phyloP scores from a whole-genome alignment of 805 yeast species.

The Huiozyma naganishii region DNA sequence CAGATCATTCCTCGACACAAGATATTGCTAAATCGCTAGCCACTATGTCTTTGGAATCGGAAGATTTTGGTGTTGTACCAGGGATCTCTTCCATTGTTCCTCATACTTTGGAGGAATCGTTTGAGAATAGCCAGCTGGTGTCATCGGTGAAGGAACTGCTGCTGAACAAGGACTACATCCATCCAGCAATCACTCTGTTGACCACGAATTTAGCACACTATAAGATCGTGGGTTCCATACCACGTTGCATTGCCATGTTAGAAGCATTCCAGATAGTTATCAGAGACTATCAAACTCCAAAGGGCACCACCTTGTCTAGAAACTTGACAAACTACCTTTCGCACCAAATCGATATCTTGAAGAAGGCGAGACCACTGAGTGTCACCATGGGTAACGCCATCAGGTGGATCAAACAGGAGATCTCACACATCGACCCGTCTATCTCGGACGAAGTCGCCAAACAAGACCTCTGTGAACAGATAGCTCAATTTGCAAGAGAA shows the following conservation, averaged over 20 bases:
- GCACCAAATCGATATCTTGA: conserved; percentile 86
- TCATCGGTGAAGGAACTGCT: conserved; percentile 26
- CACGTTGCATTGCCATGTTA: conserved; percentile 77
- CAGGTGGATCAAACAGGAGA: conserved; percentile 93
- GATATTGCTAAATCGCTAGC: conserved; percentile 22
- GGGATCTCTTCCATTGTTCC: conserved; percentile 33
- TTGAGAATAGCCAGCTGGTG: conserved; percentile 19
- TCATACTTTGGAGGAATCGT: conserved; percentile 29
- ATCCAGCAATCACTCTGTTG: conserved; percentile 71
- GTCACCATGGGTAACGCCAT: conserved; percentile 97
- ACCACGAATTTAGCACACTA: conserved; percentile 76
- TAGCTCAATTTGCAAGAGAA: conserved; percentile 75
- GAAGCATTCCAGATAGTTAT: conserved; percentile 75
- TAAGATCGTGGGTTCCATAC: conserved; percentile 80
- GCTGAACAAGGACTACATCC: conserved; percentile 46
- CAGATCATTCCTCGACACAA: conserved; percentile 3
- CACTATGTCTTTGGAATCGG: conserved; percentile 16
- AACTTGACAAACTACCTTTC: conserved; percentile 80
- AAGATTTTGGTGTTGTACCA: conserved; percentile 28
- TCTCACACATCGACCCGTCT: conserved; percentile 70
- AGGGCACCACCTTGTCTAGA: conserved; percentile 74
- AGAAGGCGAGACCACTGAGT: conserved; percentile 81
- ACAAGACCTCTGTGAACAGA: conserved; percentile 46
- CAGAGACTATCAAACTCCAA: conserved; percentile 72
- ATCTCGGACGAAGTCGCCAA: conserved; percentile 51